Percentiles rank a stretch among this genome's conserved stretches.
Conservation (phyloP, 768 basidiomycete genomes). For the Cantharellus cinnabarinus region DNA sequence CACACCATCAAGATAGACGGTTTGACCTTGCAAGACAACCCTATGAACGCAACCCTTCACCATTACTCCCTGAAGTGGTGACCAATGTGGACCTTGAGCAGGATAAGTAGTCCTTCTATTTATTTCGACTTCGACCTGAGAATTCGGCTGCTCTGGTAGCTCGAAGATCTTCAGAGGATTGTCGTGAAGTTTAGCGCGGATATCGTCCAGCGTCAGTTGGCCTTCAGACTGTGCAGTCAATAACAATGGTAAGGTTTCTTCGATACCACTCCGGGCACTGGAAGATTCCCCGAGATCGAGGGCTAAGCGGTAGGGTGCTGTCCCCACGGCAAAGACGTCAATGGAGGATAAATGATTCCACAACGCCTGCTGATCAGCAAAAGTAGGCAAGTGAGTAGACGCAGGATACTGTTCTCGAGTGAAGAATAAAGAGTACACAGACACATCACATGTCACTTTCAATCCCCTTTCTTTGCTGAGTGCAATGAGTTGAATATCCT, state of each 20-base stretch:
- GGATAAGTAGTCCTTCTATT: slow-evolving; percentile 47
- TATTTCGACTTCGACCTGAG: slow-evolving; percentile 82
- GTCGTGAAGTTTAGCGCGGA: slow-evolving; percentile 67
- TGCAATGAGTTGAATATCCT: slow-evolving; percentile 77
- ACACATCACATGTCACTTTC: slow-evolving; percentile 91
- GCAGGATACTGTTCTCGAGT: slow-evolving; percentile 50
- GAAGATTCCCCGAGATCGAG: slow-evolving; percentile 35
- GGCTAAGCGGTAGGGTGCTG: slow-evolving; percentile 60
- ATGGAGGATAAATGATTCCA: slow-evolving; percentile 73
- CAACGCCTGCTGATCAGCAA: slow-evolving; percentile 56
- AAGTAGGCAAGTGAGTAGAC: slow-evolving; percentile 43
- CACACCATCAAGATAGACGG: slow-evolving; percentile 71
- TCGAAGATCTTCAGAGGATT: slow-evolving; percentile 87
- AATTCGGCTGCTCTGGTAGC: slow-evolving; percentile 66
- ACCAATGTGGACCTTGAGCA: slow-evolving; percentile 41
- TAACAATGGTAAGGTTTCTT: slow-evolving; percentile 73
- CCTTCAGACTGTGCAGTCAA: slow-evolving; percentile 69
- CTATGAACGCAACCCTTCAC: slow-evolving; percentile 69
- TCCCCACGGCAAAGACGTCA: slow-evolving; percentile 80
- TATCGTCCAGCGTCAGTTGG: slow-evolving; percentile 61
- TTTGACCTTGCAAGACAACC: slow-evolving; percentile 77
- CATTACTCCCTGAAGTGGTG: slow-evolving; percentile 45
- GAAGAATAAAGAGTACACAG: slow-evolving; percentile 83
- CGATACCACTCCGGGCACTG: slow-evolving; percentile 57
- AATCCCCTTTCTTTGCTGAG: slow-evolving; percentile 87